Evolutionary conservation across 106 monocot species (phyloP), one percentile per base, ranked within the genome.

Genomic region (Iris macrosiphon): DNA sequence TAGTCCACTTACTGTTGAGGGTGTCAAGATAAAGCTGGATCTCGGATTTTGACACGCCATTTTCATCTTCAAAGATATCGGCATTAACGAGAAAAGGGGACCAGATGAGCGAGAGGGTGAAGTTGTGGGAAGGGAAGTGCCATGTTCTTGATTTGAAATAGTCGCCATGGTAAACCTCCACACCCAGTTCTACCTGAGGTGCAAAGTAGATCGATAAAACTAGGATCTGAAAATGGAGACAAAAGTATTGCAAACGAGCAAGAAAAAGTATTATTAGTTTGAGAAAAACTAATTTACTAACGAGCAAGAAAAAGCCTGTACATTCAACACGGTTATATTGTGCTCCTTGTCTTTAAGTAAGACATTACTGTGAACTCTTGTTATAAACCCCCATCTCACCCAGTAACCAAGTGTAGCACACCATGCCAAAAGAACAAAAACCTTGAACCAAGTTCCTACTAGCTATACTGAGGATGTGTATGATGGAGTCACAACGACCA

Each of bases 61-160:
- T 68, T 0, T 74, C 74, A 29, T 85, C 66, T 59, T 90, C 90
- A 7, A 75, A 78, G n/a, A 80, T 90, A 18, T 90, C 81, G 4
- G 90, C 77, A 58, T 81, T 51, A 28, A 79, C 48, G 7, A 90
- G 77, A 57, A 90, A 81, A 20, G 90, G 90, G 13, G 77, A 65
- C 90, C 90, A 90, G 17, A 90, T 47, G 1, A 90, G 64, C 26
- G 90, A 74, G 31, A 90, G 68, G 2, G 74, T 85, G 65, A 90
- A 81, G 59, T 90, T 90, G 80, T 81, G 61, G 1, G 67, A 61
- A 28, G 68, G 43, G 49, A 90, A 85, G 43, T 31, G 66, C 90
- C 90, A 90, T 41, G 61, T 77, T 44, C 81, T 74, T 3, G 80
- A 81, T 66, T 72, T 84, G 58, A 40, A 81, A 3, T 66, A 56